phyloP scores from a whole-genome alignment of 108 stramenopile genomes.

The Nitzschia sp. region DNA sequence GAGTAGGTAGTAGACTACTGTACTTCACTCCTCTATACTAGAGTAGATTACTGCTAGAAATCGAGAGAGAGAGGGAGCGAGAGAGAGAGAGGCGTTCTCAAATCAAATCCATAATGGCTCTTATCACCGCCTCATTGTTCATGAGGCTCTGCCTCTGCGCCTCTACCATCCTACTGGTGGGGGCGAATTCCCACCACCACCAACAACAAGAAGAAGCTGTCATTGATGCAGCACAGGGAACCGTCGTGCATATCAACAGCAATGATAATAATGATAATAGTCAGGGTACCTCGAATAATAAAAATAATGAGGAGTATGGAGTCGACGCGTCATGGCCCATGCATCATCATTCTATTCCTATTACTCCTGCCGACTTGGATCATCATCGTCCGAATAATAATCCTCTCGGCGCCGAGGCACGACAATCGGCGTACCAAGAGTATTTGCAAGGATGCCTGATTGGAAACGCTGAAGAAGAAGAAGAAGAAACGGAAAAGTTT shows the following conservation, averaged over 20 bases:
- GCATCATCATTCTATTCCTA: constrained; percentile 14
- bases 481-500: background rate
- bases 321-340: constrained; percentile 68
- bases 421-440: constrained; percentile 4
- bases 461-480: background rate
- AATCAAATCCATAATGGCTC: too few relatives aligned
- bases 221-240: constrained; percentile 5
- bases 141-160: too few relatives aligned
- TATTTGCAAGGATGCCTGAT: constrained; percentile 7
- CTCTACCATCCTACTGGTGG: too few relatives aligned
- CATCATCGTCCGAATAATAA: background rate
- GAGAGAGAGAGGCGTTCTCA: too few relatives aligned
- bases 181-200: too few relatives aligned
- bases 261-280: background rate
- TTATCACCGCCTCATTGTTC: too few relatives aligned
- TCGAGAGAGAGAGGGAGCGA: too few relatives aligned
- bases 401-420: background rate
- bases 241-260: background rate
- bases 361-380: too few relatives aligned
- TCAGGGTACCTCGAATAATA: background rate
- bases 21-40: too few relatives aligned
- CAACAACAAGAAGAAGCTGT: constrained; percentile 10
- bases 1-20: too few relatives aligned
- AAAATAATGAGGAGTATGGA: constrained; percentile 19
- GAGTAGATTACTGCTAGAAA: too few relatives aligned